Conservation (phyloP, 2,329 filamentous ascomycete genomes). For the Ustulina deusta region DNA sequence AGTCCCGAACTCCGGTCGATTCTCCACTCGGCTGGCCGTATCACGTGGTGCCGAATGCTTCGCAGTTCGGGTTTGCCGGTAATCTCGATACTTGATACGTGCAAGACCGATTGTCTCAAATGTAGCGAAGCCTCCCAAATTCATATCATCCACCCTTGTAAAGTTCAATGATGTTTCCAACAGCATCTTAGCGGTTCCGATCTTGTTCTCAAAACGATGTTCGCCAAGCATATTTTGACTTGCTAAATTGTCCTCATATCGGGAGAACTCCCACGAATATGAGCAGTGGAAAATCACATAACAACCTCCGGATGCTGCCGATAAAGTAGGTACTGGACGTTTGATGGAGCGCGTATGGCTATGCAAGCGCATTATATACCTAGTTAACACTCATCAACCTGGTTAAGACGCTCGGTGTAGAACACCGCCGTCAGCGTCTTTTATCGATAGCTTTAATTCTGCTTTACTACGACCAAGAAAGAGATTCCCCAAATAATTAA, state of each 20-base stretch:
- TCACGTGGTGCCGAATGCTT: conserved; percentile 10
- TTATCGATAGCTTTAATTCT: no score
- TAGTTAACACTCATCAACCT: no score
- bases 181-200: not conserved
- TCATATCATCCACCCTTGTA: not conserved
- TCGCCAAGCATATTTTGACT: not conserved
- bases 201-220: not conserved
- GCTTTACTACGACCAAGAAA: no score
- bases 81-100: conserved; percentile 15
- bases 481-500: no score
- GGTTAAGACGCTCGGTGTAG: no score
- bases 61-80: not conserved
- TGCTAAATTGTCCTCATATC: not conserved
- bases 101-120: not conserved
- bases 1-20: not conserved
- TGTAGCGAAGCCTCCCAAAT: not conserved
- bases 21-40: conserved; percentile 1
- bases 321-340: no score
- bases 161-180: not conserved
- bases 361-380: no score
- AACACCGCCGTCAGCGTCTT: no score
- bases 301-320: not conserved
- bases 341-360: no score
- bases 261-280: not conserved
- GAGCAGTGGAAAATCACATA: not conserved